phyloP scores from a whole-genome alignment of 106 monocot genomes.

The Vanilla planifolia region DNA sequence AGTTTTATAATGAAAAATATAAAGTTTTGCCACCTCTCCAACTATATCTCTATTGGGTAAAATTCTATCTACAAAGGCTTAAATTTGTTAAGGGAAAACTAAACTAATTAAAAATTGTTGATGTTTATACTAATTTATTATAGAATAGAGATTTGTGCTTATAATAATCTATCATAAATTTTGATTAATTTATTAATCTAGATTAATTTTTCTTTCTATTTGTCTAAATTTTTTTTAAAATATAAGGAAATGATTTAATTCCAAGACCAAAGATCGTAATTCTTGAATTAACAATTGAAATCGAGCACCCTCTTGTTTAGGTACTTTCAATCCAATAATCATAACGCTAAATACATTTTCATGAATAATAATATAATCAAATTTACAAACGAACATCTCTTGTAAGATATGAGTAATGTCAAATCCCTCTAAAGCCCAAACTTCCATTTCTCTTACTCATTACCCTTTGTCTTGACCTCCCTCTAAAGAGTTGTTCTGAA shows the following conservation, averaged over 20 bases:
- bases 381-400: slow-evolving; percentile 14
- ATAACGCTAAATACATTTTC: too few species aligned
- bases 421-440: slow-evolving; percentile 15
- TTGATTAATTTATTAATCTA: too few species aligned
- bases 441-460: slow-evolving; percentile 17
- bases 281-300: neutral
- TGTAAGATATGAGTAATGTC: slow-evolving; percentile 15
- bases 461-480: neutral
- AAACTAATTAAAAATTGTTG: slow-evolving; percentile 15
- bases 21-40: slow-evolving; percentile 19
- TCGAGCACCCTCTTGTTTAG: neutral
- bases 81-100: slow-evolving; percentile 19
- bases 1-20: slow-evolving; percentile 17
- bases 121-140: too few species aligned
- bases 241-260: too few species aligned
- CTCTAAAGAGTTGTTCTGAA: neutral
- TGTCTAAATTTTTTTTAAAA: too few species aligned
- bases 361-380: slow-evolving; percentile 20
- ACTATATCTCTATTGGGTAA: slow-evolving; percentile 20
- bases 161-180: too few species aligned
- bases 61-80: slow-evolving; percentile 9
- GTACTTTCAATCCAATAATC: neutral
- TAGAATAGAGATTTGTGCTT: too few species aligned
- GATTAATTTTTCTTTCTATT: too few species aligned
- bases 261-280: neutral